A percentile compares a stretch with the other conserved stretches of the same genome.
These are phyloP conservation scores for Setomelanomma holmii DNA, from an alignment of 2,329 filamentous ascomycete genomes.

Conservation along the genomic window DNA sequence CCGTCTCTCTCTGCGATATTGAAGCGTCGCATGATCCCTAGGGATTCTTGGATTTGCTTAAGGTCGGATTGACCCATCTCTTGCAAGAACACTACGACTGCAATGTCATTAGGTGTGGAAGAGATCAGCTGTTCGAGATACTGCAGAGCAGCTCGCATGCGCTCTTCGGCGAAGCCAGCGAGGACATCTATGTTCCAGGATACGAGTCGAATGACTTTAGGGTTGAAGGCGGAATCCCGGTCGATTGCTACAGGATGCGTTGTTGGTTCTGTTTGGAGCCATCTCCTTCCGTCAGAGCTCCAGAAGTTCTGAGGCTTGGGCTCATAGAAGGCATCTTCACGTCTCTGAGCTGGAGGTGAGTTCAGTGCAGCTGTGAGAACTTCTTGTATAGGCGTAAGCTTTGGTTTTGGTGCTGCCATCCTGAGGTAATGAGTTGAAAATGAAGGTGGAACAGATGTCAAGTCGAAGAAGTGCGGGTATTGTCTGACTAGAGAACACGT, in stretches of 20 bases:
- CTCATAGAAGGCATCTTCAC: constrained; percentile 19
- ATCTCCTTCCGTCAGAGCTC: not conserved
- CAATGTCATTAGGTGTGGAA: constrained; percentile 21
- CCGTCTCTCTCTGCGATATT: constrained; percentile 57
- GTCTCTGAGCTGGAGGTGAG: constrained; percentile 20
- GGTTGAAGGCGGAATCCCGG: constrained; percentile 1
- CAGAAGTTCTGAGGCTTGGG: constrained; percentile 20
- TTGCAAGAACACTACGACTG: constrained; percentile 59
- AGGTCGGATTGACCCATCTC: constrained; percentile 60
- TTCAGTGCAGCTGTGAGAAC: constrained; percentile 17
- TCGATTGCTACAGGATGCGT: not conserved
- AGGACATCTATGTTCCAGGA: constrained; percentile 61
- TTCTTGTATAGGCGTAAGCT: constrained; percentile 17
- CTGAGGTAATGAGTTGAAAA: not conserved
- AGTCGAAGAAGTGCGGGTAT: not conserved
- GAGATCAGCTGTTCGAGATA: constrained; percentile 46
- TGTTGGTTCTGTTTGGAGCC: not conserved
- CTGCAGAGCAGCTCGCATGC: constrained; percentile 52
- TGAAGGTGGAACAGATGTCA: not conserved
- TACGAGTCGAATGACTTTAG: constrained; percentile 39
- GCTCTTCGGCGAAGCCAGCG: constrained; percentile 43
- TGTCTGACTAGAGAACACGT: not conserved
- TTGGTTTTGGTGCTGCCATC: not conserved
- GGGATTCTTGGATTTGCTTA: constrained; percentile 49
- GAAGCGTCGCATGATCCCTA: constrained; percentile 59